Evolutionary conservation across 352 stramenopile genomes (phyloP).

Genomic region (Globisporangium paddicum): DNA sequence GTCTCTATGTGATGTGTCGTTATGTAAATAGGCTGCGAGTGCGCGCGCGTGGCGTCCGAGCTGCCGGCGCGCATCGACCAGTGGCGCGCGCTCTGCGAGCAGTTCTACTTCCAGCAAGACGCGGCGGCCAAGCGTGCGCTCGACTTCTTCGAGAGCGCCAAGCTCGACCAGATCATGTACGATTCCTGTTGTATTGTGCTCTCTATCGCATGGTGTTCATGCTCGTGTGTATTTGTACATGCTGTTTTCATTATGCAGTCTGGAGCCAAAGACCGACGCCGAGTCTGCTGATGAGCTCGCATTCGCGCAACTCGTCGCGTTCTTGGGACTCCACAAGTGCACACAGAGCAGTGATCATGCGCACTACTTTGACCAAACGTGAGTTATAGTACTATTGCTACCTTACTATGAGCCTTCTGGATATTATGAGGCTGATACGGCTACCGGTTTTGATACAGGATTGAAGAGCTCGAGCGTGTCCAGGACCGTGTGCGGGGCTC

Average conservation of each 20-base stretch:
- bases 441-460: constrained; percentile 27
- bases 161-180: constrained; percentile 64
- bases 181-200: background rate
- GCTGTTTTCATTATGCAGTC: background rate
- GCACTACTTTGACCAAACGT: constrained; percentile 36
- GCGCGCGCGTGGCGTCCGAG: constrained; percentile 22
- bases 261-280: constrained; percentile 4
- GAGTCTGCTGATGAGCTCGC: constrained; percentile 14
- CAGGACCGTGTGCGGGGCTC: constrained; percentile 62
- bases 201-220: background rate
- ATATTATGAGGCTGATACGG: background rate
- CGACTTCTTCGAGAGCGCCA: constrained; percentile 58
- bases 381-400: constrained; percentile 5
- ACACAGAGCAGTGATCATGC: constrained; percentile 27
- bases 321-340: constrained; percentile 43
- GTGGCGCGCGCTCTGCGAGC: constrained; percentile 54
- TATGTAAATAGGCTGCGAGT: constrained; percentile 25
- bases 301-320: constrained; percentile 21
- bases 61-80: constrained; percentile 25
- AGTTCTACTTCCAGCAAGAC: constrained; percentile 65
- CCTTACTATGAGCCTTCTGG: background rate
- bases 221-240: background rate
- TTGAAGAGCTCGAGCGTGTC: constrained; percentile 49
- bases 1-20: background rate
- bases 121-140: constrained; percentile 54